Evolutionary conservation across 441 rosid species (phyloP), one percentile per base, ranked within the genome.

Genomic region (Macaranga tanarius): DNA sequence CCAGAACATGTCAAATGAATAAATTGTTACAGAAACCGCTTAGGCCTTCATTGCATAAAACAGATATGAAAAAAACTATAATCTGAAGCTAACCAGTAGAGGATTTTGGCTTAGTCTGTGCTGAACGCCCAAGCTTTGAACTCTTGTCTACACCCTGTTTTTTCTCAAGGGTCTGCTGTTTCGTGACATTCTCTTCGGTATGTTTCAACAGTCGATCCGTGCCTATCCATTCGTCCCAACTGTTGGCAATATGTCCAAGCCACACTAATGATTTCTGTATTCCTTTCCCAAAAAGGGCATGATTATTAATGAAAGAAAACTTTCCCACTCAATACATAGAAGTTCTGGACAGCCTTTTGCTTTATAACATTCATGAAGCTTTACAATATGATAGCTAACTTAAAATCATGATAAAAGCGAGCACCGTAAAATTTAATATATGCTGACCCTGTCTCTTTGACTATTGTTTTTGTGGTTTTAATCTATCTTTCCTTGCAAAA

Each of bases 171-270:
- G 89, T 86, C 76, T 88, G 95, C 86, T 91, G 98, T 86, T 93
- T 93, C 82, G 81, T 34, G 62, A 92, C 83, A 82, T 95, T 95
- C 84, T 93, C 97, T 75, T 89, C 89, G 12, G 89, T 90, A 70
- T 83, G 86, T 81, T 95, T 95, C 88, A 95, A 45, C 67, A 95
- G 81, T 75, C 99, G 88, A 52, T 90, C 97, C 17, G 83, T 75
- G n/a, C 92, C 90, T 77, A 95, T 95, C 99, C 99, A 93, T 79
- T 95, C 99, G 65, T 95, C 99, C 99, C 98, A 95, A 80, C 98
- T 95, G 97, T 88, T 84, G 84, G 84, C 88, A 89, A 89, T 61
- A 83, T 84, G 84, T 78, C 80, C 84, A 86, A 81, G 73, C 86
- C 85, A 89, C 74, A 79, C 77, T 77, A 74, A 81, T 83, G 83